A percentile compares a stretch with the other conserved stretches of the same genome.
These are phyloP conservation scores for Starmerella bombi DNA, from an alignment of 805 yeast species.

Conservation along the genomic window DNA sequence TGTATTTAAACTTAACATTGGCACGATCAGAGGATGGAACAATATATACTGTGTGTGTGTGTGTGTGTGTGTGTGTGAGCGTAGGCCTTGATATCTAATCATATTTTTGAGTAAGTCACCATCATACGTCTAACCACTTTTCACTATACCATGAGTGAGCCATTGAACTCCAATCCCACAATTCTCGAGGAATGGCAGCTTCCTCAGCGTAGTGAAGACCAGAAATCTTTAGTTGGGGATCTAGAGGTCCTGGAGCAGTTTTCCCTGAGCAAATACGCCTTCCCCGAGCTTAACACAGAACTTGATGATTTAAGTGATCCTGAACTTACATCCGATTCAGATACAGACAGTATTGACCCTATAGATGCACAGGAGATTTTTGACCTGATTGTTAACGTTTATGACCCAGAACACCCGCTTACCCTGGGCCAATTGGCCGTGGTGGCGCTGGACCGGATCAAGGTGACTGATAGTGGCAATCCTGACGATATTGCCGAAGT, in stretches of 20 bases:
- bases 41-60: too few relatives aligned
- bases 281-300: conserved; percentile 2
- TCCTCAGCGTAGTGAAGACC: conserved; percentile 47
- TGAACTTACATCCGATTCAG: conserved; percentile 15
- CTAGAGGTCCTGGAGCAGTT: conserved; percentile 13
- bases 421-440: conserved; percentile 90
- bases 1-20: too few relatives aligned
- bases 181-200: conserved; percentile 61
- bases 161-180: conserved; percentile 83
- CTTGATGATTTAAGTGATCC: conserved; percentile 18
- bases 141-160: conserved; percentile 82
- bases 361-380: conserved; percentile 84
- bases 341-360: conserved; percentile 34
- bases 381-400: conserved; percentile 70
- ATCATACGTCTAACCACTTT: too few relatives aligned
- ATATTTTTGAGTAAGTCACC: too few relatives aligned
- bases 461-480: conserved; percentile 47
- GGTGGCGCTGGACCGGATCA: conserved; percentile 71
- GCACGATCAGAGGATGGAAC: too few relatives aligned
- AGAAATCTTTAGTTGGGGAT: conserved; percentile 12
- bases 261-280: conserved; percentile 17
- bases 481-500: conserved; percentile 54
- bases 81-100: too few relatives aligned
- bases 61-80: too few relatives aligned
- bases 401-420: conserved; percentile 96